Evolutionary conservation across 768 basidiomycete species (phyloP), one percentile per base, ranked within the genome.

Genomic region (Lactifluus subvellereus): DNA sequence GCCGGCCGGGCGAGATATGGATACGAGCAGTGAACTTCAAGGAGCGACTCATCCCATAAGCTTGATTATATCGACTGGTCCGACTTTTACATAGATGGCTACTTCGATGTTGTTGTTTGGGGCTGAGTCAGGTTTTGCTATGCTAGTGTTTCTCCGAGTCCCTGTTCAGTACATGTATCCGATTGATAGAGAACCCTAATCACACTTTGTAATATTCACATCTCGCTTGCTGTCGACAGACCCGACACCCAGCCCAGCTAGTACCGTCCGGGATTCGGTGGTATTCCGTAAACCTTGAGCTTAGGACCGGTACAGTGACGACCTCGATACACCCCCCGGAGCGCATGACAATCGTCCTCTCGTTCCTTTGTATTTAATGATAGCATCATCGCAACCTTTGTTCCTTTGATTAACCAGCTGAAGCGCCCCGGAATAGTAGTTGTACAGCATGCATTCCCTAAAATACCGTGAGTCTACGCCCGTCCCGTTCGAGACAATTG

Each of bases 1-100:
- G 88, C 69, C 86, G 86, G 14, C 88, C 88, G 11, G 84, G 85
- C 8, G 86, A 88, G 73, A 85, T 88, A 51, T 88, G 84, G 84
- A 81, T 88, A 60, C 74, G 83, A 55, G 79, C 85, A 16, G 86
- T 91, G 49, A 77, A 80, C n/a, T 74, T 78, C 59, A 87, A 87
- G 72, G 88, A 90, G 71, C 75, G 82, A 51, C 69, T 89, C 58
- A 73, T 83, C 67, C 69, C 69, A 11, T 70, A 65, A 35, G 32
- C 10, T 7, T 58, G 27, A n/a, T 53, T 58, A n/a, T 33, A 65
- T 49, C 35, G 37, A 32, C 33, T 38, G 27, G 33, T 13, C 59
- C 83, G 71, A 76, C 51, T 30, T 10, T 48, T 16, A 37, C 40
- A 37, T 48, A 16, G 58, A 43, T 47, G 57, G 13, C 35, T 58